Conservation (phyloP, 495 filamentous ascomycete species). For the Tuber umbilicatum region DNA sequence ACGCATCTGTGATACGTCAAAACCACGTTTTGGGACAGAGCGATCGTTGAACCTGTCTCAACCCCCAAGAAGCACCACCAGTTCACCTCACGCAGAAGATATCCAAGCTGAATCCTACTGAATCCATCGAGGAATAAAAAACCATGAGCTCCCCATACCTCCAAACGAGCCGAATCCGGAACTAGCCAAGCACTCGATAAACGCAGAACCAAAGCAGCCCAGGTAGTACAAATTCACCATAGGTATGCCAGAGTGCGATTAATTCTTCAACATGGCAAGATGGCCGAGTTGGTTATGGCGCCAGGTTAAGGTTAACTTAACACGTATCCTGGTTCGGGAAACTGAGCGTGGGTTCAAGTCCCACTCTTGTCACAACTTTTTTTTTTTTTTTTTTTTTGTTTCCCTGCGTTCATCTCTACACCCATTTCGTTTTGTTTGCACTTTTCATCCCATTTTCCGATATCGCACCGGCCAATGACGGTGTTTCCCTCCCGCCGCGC, state of each 20-base stretch:
- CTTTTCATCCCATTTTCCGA: not conserved
- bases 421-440: not conserved
- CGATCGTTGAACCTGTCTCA: not conserved
- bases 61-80: not conserved
- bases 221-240: not conserved
- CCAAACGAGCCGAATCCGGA: not conserved
- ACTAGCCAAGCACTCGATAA: not conserved
- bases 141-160: not conserved
- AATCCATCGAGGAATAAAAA: not conserved
- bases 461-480: not conserved
- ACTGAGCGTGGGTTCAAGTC: constrained; percentile 37
- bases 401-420: not conserved
- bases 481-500: not conserved
- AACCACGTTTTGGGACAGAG: not conserved
- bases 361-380: constrained; percentile 34
- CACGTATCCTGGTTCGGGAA: constrained; percentile 34
- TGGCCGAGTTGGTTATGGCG: constrained; percentile 36
- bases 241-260: not conserved
- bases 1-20: not conserved
- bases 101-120: not conserved
- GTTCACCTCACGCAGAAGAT: not conserved
- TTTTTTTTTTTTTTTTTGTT: not conserved
- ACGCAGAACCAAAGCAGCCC: not conserved
- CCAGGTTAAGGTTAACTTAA: constrained; percentile 32
- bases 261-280: constrained; percentile 7